Evolutionary conservation across 2,329 filamentous ascomycete species (phyloP).

Genomic region (Botryosphaeria dothidea): DNA sequence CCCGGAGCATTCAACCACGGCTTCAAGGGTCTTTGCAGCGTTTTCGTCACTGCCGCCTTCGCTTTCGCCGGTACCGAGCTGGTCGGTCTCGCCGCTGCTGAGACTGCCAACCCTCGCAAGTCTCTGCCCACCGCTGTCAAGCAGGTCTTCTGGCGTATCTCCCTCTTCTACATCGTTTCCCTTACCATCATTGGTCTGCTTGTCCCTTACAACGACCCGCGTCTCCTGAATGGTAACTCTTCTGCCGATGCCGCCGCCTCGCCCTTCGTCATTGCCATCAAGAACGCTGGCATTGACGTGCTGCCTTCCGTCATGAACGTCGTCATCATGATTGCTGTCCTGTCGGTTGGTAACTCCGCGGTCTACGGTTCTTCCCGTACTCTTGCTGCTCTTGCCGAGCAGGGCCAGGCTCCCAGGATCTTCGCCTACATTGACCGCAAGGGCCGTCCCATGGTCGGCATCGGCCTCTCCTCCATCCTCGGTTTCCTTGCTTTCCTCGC

Average conservation of each 20-base stretch:
- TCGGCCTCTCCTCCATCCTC: constrained; percentile 55
- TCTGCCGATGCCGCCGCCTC: constrained; percentile 73
- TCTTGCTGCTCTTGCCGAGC: constrained; percentile 84
- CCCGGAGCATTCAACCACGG: constrained; percentile 85
- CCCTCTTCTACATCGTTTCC: constrained; percentile 80
- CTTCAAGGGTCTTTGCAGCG: constrained; percentile 77
- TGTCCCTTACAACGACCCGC: constrained; percentile 69
- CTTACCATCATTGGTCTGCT: constrained; percentile 79
- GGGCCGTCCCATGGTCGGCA: constrained; percentile 46
- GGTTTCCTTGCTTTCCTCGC: constrained; percentile 69
- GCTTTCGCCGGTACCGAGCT: constrained; percentile 75
- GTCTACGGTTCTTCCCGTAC: constrained; percentile 91
- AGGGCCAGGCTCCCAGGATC: constrained; percentile 59
- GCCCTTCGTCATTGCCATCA: constrained; percentile 91
- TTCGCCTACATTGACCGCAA: constrained; percentile 59
- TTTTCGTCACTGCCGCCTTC: constrained; percentile 76
- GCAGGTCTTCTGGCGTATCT: constrained; percentile 95
- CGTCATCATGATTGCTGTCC: constrained; percentile 85
- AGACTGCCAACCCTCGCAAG: constrained; percentile 78
- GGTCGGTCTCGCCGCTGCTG: constrained; percentile 70
- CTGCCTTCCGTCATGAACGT: constrained; percentile 90
- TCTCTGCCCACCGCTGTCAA: constrained; percentile 88
- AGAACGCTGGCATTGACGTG: constrained; percentile 77
- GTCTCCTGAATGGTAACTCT: constrained; percentile 60
- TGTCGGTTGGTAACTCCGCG: constrained; percentile 89